Evolutionary conservation across 305 asterid genomes (phyloP).

Genomic region (Fraxinus latifolia): DNA sequence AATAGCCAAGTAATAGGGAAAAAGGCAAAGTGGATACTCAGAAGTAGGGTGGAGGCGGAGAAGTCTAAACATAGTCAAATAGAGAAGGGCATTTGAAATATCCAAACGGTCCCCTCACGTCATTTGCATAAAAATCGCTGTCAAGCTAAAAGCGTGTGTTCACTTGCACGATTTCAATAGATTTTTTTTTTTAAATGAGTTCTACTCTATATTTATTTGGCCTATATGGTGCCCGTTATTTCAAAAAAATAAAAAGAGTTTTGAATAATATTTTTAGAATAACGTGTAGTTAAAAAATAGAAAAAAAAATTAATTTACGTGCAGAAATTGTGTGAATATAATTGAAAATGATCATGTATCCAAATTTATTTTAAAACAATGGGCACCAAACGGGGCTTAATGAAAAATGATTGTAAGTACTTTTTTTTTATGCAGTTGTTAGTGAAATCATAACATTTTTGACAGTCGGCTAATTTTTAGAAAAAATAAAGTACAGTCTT

Average conservation of each 20-base stretch:
- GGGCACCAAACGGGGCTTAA: no score
- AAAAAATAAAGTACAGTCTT: no score
- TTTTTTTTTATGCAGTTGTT: background rate
- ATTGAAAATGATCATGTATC: no score
- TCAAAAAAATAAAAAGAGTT: no score
- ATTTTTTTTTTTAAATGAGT: background rate
- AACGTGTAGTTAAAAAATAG: no score
- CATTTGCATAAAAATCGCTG: background rate
- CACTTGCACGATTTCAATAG: background rate
- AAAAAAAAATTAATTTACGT: no score
- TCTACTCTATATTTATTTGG: background rate
- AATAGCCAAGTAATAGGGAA: background rate
- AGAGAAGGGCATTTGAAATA: background rate
- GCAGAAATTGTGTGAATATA: no score
- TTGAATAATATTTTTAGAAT: no score
- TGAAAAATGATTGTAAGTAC: background rate
- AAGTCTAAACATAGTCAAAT: background rate
- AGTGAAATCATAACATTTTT: background rate
- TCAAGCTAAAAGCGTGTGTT: background rate
- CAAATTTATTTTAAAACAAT: no score
- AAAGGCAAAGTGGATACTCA: background rate
- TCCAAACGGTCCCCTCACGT: background rate
- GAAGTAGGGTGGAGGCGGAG: background rate
- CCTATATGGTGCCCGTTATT: no score
- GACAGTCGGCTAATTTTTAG: no score